A percentile compares a stretch with the other conserved stretches of the same genome.
Conservation (phyloP, 2,329 filamentous ascomycete species). For the Trichoderma atrobrunneum region DNA sequence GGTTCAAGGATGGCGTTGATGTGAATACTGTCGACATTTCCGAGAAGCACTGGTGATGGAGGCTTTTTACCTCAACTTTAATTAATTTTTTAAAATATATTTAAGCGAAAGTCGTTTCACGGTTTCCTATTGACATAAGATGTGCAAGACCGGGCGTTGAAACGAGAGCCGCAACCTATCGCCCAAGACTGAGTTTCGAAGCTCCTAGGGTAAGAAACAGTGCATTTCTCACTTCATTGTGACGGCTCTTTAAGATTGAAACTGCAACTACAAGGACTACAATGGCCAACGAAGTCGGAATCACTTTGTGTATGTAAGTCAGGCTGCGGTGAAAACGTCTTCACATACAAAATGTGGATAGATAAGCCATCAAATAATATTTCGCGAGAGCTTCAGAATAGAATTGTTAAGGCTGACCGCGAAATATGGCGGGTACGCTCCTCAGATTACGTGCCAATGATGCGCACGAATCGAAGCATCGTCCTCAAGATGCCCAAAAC, state of each 20-base stretch:
- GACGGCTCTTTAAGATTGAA: not conserved
- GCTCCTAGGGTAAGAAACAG: not conserved
- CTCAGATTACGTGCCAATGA: not conserved
- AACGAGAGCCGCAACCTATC: not conserved
- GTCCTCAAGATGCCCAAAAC: not conserved
- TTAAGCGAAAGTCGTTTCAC: not conserved
- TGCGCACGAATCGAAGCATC: not conserved
- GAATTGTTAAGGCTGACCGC: not conserved
- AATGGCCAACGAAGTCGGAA: not conserved
- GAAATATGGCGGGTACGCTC: not conserved
- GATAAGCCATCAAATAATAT: not conserved
- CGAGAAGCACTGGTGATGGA: constrained; percentile 63
- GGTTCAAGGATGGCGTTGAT: constrained; percentile 68
- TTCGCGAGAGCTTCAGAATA: not conserved
- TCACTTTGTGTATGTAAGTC: not conserved
- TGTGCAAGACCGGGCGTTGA: not conserved
- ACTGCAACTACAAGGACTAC: not conserved
- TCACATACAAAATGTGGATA: not conserved
- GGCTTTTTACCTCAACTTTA: not conserved
- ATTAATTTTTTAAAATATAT: not conserved
- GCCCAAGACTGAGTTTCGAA: not conserved
- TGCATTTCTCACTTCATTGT: not conserved
- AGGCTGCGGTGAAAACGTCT: not conserved
- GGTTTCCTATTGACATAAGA: not conserved
- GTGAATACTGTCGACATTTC: constrained; percentile 64